A percentile compares a stretch with the other conserved stretches of the same genome.
Conservation (phyloP, 2,329 filamentous ascomycete genomes). For the Apiospora pterosperma region DNA sequence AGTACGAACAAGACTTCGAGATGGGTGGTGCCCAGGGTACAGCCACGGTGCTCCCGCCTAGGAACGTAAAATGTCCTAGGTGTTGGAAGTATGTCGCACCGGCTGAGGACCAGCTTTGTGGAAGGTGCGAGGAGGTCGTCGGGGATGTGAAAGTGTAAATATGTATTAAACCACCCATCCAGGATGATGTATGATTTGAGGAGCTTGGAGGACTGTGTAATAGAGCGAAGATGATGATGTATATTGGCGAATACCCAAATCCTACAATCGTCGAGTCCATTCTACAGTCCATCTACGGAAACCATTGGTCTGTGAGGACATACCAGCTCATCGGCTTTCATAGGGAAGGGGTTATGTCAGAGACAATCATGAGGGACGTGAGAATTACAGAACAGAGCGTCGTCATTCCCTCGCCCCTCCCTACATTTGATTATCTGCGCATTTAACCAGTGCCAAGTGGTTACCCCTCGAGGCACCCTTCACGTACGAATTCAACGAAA, state of each 20-base stretch:
- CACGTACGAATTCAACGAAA: too few relatives aligned
- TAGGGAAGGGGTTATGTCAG: too few relatives aligned
- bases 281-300: too few relatives aligned
- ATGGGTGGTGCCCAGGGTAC: constrained; percentile 31
- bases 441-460: too few relatives aligned
- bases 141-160: constrained; percentile 5
- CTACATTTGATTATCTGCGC: too few relatives aligned
- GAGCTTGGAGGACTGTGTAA: not conserved
- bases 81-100: constrained; percentile 87
- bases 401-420: too few relatives aligned
- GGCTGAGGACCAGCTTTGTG: constrained; percentile 64
- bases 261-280: too few relatives aligned
- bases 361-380: too few relatives aligned
- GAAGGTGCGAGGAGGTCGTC: constrained; percentile 68
- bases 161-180: not conserved
- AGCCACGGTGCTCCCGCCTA: constrained; percentile 47
- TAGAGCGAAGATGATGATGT: not conserved
- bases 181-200: not conserved
- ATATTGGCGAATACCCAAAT: not conserved
- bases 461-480: too few relatives aligned
- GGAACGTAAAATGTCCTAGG: constrained; percentile 69
- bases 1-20: constrained; percentile 40
- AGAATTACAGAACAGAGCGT: too few relatives aligned
- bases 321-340: too few relatives aligned
- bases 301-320: too few relatives aligned